Base-by-base conservation (phyloP, 2,329 filamentous ascomycete genomes). In the Paracoccidioides brasiliensis region DNA sequence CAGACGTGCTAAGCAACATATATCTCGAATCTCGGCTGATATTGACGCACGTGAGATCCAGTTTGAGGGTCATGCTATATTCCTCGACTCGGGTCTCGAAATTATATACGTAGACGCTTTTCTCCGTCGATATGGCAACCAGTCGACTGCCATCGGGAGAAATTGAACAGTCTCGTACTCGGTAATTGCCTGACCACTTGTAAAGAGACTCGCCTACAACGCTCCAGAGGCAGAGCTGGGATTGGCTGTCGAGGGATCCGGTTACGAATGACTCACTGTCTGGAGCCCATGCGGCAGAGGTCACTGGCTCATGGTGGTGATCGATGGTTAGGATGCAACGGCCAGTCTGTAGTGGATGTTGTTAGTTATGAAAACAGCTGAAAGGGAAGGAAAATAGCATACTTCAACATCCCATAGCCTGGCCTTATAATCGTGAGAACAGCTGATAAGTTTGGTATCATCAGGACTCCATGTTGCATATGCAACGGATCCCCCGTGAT, bases 401-500 rank as follows among this genome's bases (percentile, higher is more conserved):
- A 88, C 86, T 62, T 78, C 73, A 14, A 78, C 74, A 69, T 90
- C 81, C 86, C 88, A 95, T 59, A 95, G 71, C 40, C 84, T 80
- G 0, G 88, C 89, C 59, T 78, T 79, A 48, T 79, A 80, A 65
- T 95, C 88, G 61, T 82, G 79, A 14, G 82, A 86, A 67, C 91
- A 97, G 14, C 86, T 91, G 42, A 97, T 82, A 38, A 98, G 77
- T 72, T 88, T 88, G 0, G 80, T 79, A 70, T 95, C 88, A 69
- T 98, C 89, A 4, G 90, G 93, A 66, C 90, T 96, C 88, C 93
- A 98, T 1, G 88, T 79, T 3, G 95, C 73, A 64, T 90, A 89
- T 22, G 86, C 84, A 10, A 96, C 84, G 0, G 87, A 85, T 2
- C 74, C 74, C 1, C 80, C 77, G 63, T 94, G 88, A 3, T 84